Base-by-base conservation (phyloP, 2,329 filamentous ascomycete species). In the Lachnellula cervina region DNA sequence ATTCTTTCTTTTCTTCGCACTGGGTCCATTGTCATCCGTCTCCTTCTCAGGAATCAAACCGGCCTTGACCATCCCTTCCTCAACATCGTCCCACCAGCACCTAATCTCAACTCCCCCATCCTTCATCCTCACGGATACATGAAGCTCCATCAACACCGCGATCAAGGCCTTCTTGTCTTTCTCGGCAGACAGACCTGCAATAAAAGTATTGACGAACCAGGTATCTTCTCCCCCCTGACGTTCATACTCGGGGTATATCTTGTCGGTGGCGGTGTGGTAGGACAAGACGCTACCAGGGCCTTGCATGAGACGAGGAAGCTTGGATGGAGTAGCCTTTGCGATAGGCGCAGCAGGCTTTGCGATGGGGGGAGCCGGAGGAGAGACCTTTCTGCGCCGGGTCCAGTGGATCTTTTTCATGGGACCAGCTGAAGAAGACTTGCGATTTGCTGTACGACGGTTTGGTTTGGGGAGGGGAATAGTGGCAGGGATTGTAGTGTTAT, bases 81-180 rank as follows among this genome's bases (percentile, higher is more conserved):
- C 35, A 8, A 66, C 46, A 38, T 64, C 62, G 16, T 52, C 46
- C 64, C 64, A 66, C 11, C 43, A 49, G 45, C 64, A 66, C 37
- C 62, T 38, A n/a, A 64, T 52, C 49, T 62, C 55, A 4, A 58
- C 43, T 4, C 43, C 51, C 9, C 62, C 60, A 45, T 60, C 56
- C 19, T 53, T 52, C 25, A 48, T 62, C 7, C 23, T 58, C 19
- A 43, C 53, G 2, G 49, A 55, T 4, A 52, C 48, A 44, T 62
- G 56, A 16, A 57, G 45, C 17, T 57, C 48, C 40, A 53, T 46
- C 38, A 66, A 46, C 32, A 59, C 50, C 3, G 50, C 48, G 17
- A 59, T 42, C 37, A 64, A 51, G 40, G 54, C 57, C 3, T 62
- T 49, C 11, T 44, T 52, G 3, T 19, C 44, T 8, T 57, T 62